Conservation (phyloP, 805 yeast species). For the Wickerhamomyces alni region DNA sequence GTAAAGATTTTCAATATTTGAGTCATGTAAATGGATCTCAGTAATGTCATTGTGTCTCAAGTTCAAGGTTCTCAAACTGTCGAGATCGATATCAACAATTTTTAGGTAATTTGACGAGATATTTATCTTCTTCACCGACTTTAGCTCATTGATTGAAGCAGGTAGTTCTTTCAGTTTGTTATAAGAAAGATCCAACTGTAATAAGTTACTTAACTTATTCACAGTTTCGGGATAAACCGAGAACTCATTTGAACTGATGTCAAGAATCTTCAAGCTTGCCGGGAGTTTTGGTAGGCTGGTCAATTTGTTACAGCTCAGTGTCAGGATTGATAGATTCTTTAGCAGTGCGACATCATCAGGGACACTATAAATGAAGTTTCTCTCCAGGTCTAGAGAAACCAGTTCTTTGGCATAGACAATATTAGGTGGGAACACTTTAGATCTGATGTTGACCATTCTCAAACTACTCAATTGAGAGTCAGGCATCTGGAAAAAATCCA, state of each 20-base stretch:
- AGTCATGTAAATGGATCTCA: conserved; percentile 37
- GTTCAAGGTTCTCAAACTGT: conserved; percentile 64
- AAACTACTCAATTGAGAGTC: conserved; percentile 66
- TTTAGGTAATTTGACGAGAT: conserved; percentile 65
- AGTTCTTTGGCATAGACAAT: conserved; percentile 65
- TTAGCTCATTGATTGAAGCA: conserved; percentile 48
- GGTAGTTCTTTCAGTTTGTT: conserved; percentile 66
- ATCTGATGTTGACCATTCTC: conserved; percentile 66
- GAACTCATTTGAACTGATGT: conserved; percentile 76
- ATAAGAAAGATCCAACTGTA: conserved; percentile 74
- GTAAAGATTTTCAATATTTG: conserved; percentile 60
- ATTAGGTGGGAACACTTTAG: conserved; percentile 67
- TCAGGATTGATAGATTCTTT: conserved; percentile 49
- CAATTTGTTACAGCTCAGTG: conserved; percentile 72
- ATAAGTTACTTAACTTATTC: conserved; percentile 49
- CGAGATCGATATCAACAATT: conserved; percentile 35
- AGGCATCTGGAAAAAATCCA: conserved; percentile 74
- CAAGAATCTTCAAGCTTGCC: conserved; percentile 51
- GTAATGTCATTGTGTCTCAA: conserved; percentile 61
- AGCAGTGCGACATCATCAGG: conserved; percentile 52
- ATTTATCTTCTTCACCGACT: conserved; percentile 60
- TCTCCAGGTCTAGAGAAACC: conserved; percentile 64
- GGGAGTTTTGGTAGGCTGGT: conserved; percentile 52
- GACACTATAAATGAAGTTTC: conserved; percentile 64
- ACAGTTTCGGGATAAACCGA: conserved; percentile 59